Evolutionary conservation across 331 rosid genomes (phyloP).

Genomic region (Ulmus americana): DNA sequence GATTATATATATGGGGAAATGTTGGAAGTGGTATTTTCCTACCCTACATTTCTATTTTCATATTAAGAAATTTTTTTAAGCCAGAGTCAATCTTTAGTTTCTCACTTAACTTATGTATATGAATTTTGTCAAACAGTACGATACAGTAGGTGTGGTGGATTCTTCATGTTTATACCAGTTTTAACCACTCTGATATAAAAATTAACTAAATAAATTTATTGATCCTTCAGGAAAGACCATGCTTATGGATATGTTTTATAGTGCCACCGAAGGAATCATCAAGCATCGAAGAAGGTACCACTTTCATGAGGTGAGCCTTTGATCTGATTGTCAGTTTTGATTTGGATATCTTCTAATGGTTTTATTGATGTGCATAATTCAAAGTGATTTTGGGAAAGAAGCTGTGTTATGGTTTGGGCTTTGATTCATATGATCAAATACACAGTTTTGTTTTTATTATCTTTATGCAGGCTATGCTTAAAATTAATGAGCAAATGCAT

Average conservation of each 20-base stretch:
- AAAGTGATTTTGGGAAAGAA: slow-evolving; percentile 16
- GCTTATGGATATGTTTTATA: slow-evolving; percentile 98
- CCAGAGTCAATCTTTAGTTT: slow-evolving; percentile 11
- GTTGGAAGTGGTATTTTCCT: slow-evolving; percentile 81
- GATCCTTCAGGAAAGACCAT: slow-evolving; percentile 75
- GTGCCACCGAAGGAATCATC: slow-evolving; percentile 71
- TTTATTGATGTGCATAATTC: slow-evolving; percentile 8
- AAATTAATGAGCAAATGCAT: slow-evolving; percentile 94
- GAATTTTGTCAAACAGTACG: slow-evolving; percentile 1
- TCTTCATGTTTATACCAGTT: neutral
- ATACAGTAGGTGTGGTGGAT: neutral
- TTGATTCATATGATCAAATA: slow-evolving; percentile 21
- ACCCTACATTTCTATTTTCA: slow-evolving; percentile 8
- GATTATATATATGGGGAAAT: slow-evolving; percentile 85
- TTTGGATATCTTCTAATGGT: slow-evolving; percentile 6
- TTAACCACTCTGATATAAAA: neutral
- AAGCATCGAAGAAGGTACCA: slow-evolving; percentile 83
- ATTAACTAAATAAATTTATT: slow-evolving; percentile 11
- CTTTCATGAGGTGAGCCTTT: slow-evolving; percentile 81
- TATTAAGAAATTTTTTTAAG: slow-evolving; percentile 11
- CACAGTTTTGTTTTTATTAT: slow-evolving; percentile 14
- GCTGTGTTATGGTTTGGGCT: slow-evolving; percentile 9
- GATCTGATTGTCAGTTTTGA: slow-evolving; percentile 10
- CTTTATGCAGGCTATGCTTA: slow-evolving; percentile 80
- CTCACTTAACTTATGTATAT: neutral